These are phyloP conservation scores for Saturnispora zaruensis DNA, from an alignment of 805 yeast genomes.

Conservation along the genomic window DNA sequence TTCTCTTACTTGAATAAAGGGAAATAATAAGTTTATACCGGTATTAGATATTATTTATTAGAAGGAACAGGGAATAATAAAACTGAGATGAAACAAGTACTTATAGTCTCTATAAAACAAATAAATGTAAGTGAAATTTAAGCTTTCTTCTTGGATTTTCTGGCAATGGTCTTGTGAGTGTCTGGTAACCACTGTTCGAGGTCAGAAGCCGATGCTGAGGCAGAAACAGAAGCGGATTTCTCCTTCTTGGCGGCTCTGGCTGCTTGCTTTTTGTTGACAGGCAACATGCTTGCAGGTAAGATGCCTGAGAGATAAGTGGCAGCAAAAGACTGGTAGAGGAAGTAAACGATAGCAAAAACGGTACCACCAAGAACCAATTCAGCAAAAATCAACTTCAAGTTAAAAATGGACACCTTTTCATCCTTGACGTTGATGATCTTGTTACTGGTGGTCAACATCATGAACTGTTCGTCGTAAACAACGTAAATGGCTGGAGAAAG, in stretches of 20 bases:
- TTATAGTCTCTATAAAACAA: not conserved
- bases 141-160: conserved; percentile 25
- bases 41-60: not conserved
- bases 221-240: conserved; percentile 21
- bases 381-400: conserved; percentile 63
- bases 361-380: conserved; percentile 45
- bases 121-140: not conserved
- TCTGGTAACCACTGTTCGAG: conserved; percentile 55
- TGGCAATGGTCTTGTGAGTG: conserved; percentile 33
- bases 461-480: conserved; percentile 39
- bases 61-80: not conserved
- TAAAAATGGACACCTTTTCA: conserved; percentile 56
- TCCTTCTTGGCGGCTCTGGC: conserved; percentile 21
- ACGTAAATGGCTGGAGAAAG: conserved; percentile 54
- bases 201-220: conserved; percentile 11
- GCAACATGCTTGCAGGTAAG: conserved; percentile 25
- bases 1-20: too few relatives aligned
- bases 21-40: too few relatives aligned
- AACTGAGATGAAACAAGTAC: not conserved
- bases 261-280: conserved; percentile 20
- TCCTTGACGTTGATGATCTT: conserved; percentile 54
- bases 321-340: conserved; percentile 37
- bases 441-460: conserved; percentile 48
- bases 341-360: conserved; percentile 43
- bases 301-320: conserved; percentile 37